Evolutionary conservation across 495 filamentous ascomycete species (phyloP).

Genomic region (Neurospora cerealis): DNA sequence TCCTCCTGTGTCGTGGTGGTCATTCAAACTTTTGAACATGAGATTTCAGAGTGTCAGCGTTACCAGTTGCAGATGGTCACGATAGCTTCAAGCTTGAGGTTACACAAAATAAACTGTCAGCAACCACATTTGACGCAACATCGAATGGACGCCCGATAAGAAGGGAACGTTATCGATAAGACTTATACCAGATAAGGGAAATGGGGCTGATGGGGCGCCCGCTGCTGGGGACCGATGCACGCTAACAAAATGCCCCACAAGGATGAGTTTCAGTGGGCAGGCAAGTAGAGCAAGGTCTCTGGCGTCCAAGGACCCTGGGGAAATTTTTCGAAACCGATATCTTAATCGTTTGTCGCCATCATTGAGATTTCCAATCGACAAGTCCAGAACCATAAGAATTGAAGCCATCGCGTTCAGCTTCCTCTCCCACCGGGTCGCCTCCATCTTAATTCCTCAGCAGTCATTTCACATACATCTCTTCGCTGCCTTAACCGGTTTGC

Average conservation of each 20-base stretch:
- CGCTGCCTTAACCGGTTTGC: neutral
- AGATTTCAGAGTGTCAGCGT: no score
- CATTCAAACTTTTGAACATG: no score
- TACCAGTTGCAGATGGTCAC: no score
- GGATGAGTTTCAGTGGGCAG: neutral
- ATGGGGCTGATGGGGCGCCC: neutral
- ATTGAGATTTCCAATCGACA: neutral
- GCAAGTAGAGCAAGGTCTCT: neutral
- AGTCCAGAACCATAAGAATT: neutral
- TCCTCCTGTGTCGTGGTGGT: neutral
- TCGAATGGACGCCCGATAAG: neutral
- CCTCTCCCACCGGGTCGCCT: neutral
- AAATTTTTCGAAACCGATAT: conserved; percentile 4
- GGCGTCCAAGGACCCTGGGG: neutral
- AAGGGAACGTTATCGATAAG: neutral
- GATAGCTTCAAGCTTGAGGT: neutral
- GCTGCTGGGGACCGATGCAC: neutral
- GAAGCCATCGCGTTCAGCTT: neutral
- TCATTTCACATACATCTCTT: no score
- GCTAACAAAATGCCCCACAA: neutral
- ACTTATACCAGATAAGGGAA: neutral
- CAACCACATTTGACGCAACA: neutral
- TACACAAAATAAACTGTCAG: neutral
- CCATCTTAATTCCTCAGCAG: neutral
- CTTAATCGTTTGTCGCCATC: neutral